These are phyloP conservation scores for Pochonia chlamydosporia DNA, from an alignment of 2,329 filamentous ascomycete species.

Conservation along the genomic window DNA sequence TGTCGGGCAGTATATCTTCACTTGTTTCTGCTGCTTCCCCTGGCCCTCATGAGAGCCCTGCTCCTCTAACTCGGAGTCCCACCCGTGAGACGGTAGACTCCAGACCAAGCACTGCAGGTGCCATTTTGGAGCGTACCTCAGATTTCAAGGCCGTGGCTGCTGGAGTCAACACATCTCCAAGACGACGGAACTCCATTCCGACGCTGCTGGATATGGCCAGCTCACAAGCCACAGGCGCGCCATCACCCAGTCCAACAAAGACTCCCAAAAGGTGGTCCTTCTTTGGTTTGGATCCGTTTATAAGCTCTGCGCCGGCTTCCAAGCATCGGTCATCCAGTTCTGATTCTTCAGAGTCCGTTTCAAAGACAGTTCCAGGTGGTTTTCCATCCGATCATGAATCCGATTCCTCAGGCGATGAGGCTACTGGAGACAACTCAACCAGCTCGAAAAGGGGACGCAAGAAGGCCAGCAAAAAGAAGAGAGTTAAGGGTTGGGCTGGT, in stretches of 20 bases:
- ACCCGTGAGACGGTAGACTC: slow-evolving; percentile 40
- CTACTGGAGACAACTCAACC: slow-evolving; percentile 12
- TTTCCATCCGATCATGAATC: slow-evolving; percentile 32
- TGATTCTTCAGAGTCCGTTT: slow-evolving; percentile 35
- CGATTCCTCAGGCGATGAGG: slow-evolving; percentile 19
- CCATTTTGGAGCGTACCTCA: slow-evolving; percentile 51
- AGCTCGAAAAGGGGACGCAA: slow-evolving; percentile 25
- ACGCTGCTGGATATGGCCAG: slow-evolving; percentile 39
- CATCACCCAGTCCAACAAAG: slow-evolving; percentile 44
- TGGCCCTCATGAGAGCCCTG: slow-evolving; percentile 33
- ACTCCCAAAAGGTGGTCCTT: slow-evolving; percentile 56
- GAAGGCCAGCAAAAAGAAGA: slow-evolving; percentile 48
- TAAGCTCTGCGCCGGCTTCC: slow-evolving; percentile 37
- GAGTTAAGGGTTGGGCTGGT: slow-evolving; percentile 68
- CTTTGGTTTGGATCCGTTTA: slow-evolving; percentile 53
- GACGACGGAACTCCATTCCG: slow-evolving; percentile 55
- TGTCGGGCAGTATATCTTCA: slow-evolving; percentile 76
- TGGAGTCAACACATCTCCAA: slow-evolving; percentile 27
- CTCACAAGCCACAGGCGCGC: slow-evolving; percentile 24
- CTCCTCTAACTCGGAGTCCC: slow-evolving; percentile 31
- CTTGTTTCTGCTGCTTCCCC: slow-evolving; percentile 55
- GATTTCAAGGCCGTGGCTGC: slow-evolving; percentile 13
- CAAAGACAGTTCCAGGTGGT: slow-evolving; percentile 20
- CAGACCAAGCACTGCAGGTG: slow-evolving; percentile 65
- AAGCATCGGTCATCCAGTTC: slow-evolving; percentile 42